Conservation (phyloP, 2,329 filamentous ascomycete genomes). For the Ophiostoma perfectum region DNA sequence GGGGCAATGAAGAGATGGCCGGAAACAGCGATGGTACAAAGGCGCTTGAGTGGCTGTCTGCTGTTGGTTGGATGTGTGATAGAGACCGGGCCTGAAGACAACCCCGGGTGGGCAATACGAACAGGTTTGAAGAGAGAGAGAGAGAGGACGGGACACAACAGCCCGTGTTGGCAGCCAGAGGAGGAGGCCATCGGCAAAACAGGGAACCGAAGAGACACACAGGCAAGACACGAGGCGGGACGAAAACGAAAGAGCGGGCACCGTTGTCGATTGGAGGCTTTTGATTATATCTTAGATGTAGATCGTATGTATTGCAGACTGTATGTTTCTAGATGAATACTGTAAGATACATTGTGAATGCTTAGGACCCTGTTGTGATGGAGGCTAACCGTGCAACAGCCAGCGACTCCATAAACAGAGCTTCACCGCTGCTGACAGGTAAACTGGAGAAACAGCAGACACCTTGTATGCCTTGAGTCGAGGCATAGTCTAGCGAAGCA, state of each 20-base stretch:
- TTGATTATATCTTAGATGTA: too few relatives aligned
- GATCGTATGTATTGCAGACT: too few relatives aligned
- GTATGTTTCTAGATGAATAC: too few relatives aligned
- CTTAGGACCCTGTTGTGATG: not conserved
- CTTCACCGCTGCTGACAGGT: not conserved
- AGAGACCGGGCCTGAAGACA: too few relatives aligned
- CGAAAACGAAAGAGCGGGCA: not conserved
- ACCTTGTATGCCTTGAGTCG: not conserved
- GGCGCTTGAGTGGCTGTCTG: not conserved
- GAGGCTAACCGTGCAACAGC: not conserved
- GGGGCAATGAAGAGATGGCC: not conserved
- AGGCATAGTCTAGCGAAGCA: not conserved
- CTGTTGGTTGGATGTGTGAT: not conserved
- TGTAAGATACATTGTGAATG: not conserved
- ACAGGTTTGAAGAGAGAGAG: not conserved
- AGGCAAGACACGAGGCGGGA: not conserved
- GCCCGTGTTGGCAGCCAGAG: not conserved
- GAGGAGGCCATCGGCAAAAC: not conserved
- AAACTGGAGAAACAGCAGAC: not conserved
- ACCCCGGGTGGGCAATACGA: not conserved
- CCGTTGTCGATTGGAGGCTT: not conserved
- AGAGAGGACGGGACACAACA: not conserved
- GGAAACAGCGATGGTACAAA: constrained; percentile 5
- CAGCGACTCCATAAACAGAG: not conserved
- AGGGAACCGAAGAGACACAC: not conserved